Percentiles rank a stretch among this genome's conserved stretches.
phyloP scores from a whole-genome alignment of 306 rosid species.

The Rubus idaeus region DNA sequence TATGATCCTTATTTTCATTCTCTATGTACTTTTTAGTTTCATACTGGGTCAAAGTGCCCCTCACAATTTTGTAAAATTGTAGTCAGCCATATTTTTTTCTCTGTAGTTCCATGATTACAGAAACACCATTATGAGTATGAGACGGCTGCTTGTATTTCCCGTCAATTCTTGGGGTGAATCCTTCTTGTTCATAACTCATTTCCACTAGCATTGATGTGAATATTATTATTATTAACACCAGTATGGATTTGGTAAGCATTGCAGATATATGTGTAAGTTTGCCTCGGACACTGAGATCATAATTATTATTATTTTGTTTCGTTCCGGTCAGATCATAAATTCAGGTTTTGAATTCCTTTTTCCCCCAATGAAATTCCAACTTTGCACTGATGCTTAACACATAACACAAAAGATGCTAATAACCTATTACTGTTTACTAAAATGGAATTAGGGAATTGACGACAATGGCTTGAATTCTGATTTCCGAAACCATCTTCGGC shows the following conservation, averaged over 20 bases:
- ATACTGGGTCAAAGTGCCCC: background rate
- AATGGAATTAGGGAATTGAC: conserved; percentile 6
- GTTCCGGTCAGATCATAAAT: too few species aligned
- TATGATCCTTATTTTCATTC: background rate
- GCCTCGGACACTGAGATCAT: too few species aligned
- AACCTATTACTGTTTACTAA: background rate
- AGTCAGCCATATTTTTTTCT: background rate
- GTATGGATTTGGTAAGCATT: background rate
- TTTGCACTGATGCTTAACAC: background rate
- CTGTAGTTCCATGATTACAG: background rate
- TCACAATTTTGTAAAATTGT: conserved; percentile 7
- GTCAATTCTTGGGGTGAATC: background rate
- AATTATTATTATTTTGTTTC: background rate
- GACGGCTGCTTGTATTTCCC: background rate
- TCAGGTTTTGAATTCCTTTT: background rate
- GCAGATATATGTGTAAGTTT: background rate
- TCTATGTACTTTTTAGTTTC: too few species aligned
- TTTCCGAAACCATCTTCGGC: background rate
- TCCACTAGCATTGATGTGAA: background rate
- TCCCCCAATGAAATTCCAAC: background rate
- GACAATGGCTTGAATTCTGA: conserved; percentile 2
- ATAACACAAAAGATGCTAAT: background rate
- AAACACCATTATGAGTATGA: background rate
- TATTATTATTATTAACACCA: background rate
- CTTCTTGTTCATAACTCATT: background rate